Evolutionary conservation across 2,329 filamentous ascomycete species (phyloP).

Genomic region (Trichoderma sp.): DNA sequence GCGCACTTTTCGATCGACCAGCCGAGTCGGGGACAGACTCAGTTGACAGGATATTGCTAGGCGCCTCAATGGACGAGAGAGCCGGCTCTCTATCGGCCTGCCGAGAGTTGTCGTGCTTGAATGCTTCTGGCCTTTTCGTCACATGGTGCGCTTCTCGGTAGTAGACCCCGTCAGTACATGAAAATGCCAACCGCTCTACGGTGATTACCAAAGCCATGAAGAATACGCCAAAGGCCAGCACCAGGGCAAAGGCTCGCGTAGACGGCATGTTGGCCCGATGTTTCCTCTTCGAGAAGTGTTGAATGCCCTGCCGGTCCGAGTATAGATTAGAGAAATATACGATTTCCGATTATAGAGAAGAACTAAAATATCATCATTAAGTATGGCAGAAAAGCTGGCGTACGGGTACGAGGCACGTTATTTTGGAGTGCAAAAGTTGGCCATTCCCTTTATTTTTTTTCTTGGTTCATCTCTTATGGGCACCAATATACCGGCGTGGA

Average conservation of each 20-base stretch:
- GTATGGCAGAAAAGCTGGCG: not conserved
- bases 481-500: not conserved
- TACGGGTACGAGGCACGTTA: not conserved
- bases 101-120: not conserved
- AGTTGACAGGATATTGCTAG: not conserved
- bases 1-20: not conserved
- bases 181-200: conserved; percentile 36
- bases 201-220: conserved; percentile 39
- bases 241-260: conserved; percentile 33
- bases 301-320: not conserved
- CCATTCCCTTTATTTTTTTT: not conserved
- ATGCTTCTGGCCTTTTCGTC: not conserved
- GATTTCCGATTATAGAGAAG: not conserved
- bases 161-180: conserved; percentile 28
- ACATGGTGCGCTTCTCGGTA: not conserved
- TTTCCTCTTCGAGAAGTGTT: not conserved
- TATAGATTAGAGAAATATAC: not conserved
- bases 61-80: not conserved
- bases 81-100: no score
- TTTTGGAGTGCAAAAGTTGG: not conserved
- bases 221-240: conserved; percentile 35
- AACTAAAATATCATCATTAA: not conserved
- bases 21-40: not conserved
- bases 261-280: conserved; percentile 31
- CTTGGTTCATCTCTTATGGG: not conserved